A percentile compares a stretch with the other conserved stretches of the same genome.
phyloP scores from a whole-genome alignment of 2,329 filamentous ascomycete genomes.

The Talaromyces verruculosus region DNA sequence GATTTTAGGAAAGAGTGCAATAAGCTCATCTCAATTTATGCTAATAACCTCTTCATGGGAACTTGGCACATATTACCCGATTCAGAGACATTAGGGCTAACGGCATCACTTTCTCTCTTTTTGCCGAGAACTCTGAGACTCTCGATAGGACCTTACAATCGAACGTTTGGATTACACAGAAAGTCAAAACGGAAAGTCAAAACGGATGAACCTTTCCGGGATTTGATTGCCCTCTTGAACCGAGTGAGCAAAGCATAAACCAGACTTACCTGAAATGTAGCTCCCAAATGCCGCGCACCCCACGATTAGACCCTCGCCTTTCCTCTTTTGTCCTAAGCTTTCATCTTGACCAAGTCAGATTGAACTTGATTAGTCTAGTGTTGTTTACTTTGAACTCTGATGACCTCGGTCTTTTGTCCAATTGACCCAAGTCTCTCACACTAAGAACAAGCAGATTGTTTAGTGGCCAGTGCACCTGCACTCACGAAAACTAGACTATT shows the following conservation, averaged over 20 bases:
- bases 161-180: background rate
- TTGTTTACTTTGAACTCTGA: background rate
- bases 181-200: background rate
- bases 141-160: background rate
- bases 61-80: background rate
- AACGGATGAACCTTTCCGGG: background rate
- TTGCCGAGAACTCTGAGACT: too few species aligned
- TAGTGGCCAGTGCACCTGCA: background rate
- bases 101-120: background rate
- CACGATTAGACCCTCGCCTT: background rate
- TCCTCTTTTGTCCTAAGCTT: background rate
- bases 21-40: background rate
- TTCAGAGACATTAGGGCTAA: background rate
- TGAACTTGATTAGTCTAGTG: background rate
- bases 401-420: background rate
- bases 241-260: background rate
- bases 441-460: background rate
- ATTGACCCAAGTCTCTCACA: background rate
- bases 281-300: background rate
- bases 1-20: too few species aligned
- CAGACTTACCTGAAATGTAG: background rate
- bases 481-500: background rate
- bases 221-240: background rate
- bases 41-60: background rate
- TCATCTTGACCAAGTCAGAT: background rate